Evolutionary conservation across 352 stramenopile species (phyloP), one percentile per base, ranked within the genome.

Genomic region (Phytophthora fragariaefolia): DNA sequence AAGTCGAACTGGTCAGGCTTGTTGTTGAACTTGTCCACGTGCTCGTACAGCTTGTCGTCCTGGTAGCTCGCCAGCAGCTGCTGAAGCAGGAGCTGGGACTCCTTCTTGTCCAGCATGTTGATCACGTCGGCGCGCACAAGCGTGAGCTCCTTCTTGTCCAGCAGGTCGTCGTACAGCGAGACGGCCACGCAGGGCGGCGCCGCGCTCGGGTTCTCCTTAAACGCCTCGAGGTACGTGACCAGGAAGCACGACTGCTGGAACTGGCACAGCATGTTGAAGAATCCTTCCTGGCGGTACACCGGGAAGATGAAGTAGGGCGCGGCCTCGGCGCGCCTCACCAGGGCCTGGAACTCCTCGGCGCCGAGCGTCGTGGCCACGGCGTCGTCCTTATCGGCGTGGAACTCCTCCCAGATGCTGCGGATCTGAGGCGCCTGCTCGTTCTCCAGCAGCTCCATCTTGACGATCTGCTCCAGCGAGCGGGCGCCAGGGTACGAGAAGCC

Each of bases 171-270:
- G 54, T 89, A 96, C 6, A 95, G 66, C 20, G 88, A 91, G n/a
- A 97, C 70, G 1, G 88, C 86, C 15, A 97, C 60, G 62, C 87
- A 96, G 15, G 89, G 89, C 30, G 86, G 83, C 13, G 89, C 89
- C 2, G 79, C 72, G 3, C 69, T 70, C 13, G 89, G 88, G 77
- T 96, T 91, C 71, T 95, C 83, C 60, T 92, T 93, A 76, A 94
- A 97, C 10, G 85, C 88, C 42, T 97, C 89, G 13, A 97, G 74
- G 63, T 89, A 95, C 45, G 89, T 97, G 58, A 96, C 49, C 9
- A 97, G 66, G 50, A 95, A 96, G 70, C 87, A 95, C 65, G 87
- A 93, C 65, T 94, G 86, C 74, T 96, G 89, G 76, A 94, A 95
- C 71, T 97, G 89, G 50, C 83, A 93, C 54, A 97, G 53, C 83